Evolutionary conservation across 2,329 filamentous ascomycete genomes (phyloP).

Genomic region (Calcarisporium arbuscula): DNA sequence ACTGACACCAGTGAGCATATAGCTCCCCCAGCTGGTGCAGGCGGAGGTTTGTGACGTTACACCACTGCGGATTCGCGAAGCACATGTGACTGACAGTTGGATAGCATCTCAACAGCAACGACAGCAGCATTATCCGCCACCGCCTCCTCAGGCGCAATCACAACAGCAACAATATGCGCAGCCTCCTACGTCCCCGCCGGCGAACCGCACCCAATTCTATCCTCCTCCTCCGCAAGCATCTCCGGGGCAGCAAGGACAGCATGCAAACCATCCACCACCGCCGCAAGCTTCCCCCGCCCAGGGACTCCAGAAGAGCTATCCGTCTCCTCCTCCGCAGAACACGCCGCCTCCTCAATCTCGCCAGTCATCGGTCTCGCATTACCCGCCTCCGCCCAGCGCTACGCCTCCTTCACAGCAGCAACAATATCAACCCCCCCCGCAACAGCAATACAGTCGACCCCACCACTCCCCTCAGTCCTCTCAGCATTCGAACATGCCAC

Average conservation of each 20-base stretch:
- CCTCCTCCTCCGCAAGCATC: conserved; percentile 22
- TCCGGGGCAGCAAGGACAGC: conserved; percentile 7
- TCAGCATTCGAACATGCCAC: not conserved
- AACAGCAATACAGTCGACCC: conserved; percentile 20
- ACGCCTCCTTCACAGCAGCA: conserved; percentile 18
- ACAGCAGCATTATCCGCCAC: conserved; percentile 13
- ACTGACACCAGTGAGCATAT: conserved; percentile 12
- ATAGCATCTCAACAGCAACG: conserved; percentile 19
- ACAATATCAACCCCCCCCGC: conserved; percentile 24
- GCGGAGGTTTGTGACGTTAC: conserved; percentile 18
- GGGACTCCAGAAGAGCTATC: conserved; percentile 18
- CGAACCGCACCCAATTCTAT: conserved; percentile 39
- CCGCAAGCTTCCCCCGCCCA: conserved; percentile 10
- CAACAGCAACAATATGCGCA: conserved; percentile 36
- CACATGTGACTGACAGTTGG: not conserved
- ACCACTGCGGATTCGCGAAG: not conserved
- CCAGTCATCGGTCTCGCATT: conserved; percentile 17
- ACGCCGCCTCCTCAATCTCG: conserved; percentile 24
- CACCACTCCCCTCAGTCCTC: conserved; percentile 3
- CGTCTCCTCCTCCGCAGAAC: conserved; percentile 24
- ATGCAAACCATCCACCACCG: conserved; percentile 22
- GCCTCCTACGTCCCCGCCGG: conserved; percentile 41
- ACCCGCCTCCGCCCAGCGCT: conserved; percentile 19
- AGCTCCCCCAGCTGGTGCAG: conserved; percentile 36
- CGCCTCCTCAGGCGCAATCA: conserved; percentile 16